A percentile compares a stretch with the other conserved stretches of the same genome.
phyloP scores from a whole-genome alignment of 345 rosid species.

The Capsella bursapastoris region DNA sequence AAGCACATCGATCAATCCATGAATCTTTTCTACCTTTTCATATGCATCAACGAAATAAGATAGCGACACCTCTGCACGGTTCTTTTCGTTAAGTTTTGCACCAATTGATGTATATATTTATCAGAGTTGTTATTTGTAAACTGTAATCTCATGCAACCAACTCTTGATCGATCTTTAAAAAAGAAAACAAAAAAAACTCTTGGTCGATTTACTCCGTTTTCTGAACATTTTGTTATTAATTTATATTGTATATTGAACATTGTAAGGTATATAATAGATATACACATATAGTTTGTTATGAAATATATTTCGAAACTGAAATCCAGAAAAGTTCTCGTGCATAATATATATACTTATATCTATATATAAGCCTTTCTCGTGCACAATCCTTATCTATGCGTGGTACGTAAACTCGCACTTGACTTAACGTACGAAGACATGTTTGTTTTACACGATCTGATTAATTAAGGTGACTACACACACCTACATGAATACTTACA shows the following conservation, averaged over 20 bases:
- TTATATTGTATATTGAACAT: too few species aligned
- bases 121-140: background rate
- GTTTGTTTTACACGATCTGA: conserved; percentile 17
- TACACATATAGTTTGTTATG: too few species aligned
- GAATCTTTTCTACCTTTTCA: background rate
- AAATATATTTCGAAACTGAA: too few species aligned
- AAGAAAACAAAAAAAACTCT: too few species aligned
- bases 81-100: background rate
- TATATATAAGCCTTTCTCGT: background rate
- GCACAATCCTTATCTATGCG: conserved; percentile 14
- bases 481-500: conserved; percentile 15
- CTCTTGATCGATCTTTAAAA: too few species aligned
- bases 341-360: background rate
- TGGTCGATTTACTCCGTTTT: too few species aligned
- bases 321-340: background rate
- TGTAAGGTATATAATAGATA: too few species aligned
- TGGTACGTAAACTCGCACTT: conserved; percentile 31
- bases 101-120: background rate
- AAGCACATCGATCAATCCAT: background rate
- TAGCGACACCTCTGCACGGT: background rate
- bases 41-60: background rate
- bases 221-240: too few species aligned
- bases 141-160: background rate
- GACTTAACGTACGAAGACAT: background rate
- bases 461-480: conserved; percentile 10